Base-by-base conservation (phyloP, 768 basidiomycete genomes). In the Tulasnella sp. region DNA sequence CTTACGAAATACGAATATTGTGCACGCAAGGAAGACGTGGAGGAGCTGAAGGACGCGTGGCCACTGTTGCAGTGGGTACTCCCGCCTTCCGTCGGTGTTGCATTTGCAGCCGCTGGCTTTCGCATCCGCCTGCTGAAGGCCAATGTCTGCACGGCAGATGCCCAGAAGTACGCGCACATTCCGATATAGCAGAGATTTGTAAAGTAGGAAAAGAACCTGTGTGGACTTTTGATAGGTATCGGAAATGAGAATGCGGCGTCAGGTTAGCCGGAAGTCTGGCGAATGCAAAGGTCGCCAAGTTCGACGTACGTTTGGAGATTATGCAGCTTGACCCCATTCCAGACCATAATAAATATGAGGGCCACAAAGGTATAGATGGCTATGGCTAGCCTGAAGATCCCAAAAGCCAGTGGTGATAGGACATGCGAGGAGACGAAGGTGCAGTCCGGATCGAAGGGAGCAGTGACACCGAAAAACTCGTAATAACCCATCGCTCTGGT, bases 151-250 rank as follows among this genome's bases (percentile, higher is more conserved):
- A 87, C 83, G 3, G 86, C 84, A 0, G 90, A 81, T 0, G 89
- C 89, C 81, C 85, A 89, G 81, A 88, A 88, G 81, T 91, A 92
- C 29, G 89, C 85, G 29, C 86, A 85, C 1, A 91, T 79, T 0
- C 91, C 91, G 49, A 88, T 87, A 76, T 88, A 90, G 0, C 88
- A 86, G 0, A 91, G 85, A 76, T 87, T 79, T 0, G 91, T 91
- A 81, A 91, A 91, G 82, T 89, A 91, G 9, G 87, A 86, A 78
- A 90, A 86, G 83, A 83, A 90, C 25, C 90, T 91, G 80, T 4
- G 14, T n/a, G n/a, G 36, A 39, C n/a, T n/a, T 68, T 72, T 14
- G 52, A 11, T 42, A 58, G 79, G 38, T n/a, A n/a, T n/a, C n/a
- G 72, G 34, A 64, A 9, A 54, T 1, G n/a, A 76, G 75, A 38